Evolutionary conservation across 371 early-diverging fungal genomes (phyloP).

Genomic region (Rhizomucor miehei): DNA sequence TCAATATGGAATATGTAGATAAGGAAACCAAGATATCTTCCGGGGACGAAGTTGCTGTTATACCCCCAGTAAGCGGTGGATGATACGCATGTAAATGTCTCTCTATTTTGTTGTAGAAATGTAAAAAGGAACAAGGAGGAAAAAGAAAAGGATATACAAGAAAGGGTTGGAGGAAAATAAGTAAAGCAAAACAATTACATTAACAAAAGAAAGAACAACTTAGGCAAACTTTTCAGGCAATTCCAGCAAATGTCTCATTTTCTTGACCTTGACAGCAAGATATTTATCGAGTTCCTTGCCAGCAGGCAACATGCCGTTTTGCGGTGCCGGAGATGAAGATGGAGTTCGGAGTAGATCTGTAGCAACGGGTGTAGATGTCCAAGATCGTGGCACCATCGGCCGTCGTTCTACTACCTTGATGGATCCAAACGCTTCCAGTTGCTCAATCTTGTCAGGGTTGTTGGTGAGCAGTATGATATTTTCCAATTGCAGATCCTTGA

Average conservation of each 20-base stretch:
- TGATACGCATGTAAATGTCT: slow-evolving; percentile 12
- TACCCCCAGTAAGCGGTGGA: slow-evolving; percentile 81
- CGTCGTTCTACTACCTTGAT: slow-evolving; percentile 79
- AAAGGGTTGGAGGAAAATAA: background rate
- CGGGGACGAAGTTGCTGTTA: slow-evolving; percentile 65
- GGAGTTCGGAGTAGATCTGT: slow-evolving; percentile 18
- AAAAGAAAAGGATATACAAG: background rate
- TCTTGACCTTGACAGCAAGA: slow-evolving; percentile 77
- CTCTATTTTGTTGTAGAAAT: background rate
- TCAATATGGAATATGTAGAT: slow-evolving; percentile 70
- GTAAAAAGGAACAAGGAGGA: background rate
- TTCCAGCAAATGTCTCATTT: slow-evolving; percentile 87
- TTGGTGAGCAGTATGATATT: slow-evolving; percentile 87
- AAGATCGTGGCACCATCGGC: slow-evolving; percentile 87
- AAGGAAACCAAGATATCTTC: slow-evolving; percentile 40
- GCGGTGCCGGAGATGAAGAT: slow-evolving; percentile 22
- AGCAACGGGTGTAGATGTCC: slow-evolving; percentile 41
- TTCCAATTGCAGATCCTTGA: slow-evolving; percentile 72
- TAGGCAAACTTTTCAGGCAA: slow-evolving; percentile 44
- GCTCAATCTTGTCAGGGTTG: slow-evolving; percentile 91
- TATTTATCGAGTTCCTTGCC: slow-evolving; percentile 76
- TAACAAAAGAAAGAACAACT: background rate
- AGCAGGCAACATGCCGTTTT: background rate
- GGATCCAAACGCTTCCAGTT: slow-evolving; percentile 64
- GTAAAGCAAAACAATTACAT: background rate